Evolutionary conservation across 306 rosid species (phyloP), one percentile per base, ranked within the genome.

Genomic region (Dalbergia cultrata): DNA sequence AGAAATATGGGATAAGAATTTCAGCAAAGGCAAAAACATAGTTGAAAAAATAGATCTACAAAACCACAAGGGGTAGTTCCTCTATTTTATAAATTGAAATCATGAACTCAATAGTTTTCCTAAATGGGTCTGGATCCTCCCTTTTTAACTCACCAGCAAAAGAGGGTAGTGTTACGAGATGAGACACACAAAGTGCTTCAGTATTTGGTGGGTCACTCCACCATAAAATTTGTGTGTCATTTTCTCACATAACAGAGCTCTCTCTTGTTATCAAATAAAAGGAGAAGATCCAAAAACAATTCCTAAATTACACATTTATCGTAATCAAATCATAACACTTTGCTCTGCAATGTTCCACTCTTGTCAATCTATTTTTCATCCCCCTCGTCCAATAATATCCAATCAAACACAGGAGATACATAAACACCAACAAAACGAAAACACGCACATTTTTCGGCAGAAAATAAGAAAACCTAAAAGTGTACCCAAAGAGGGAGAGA

Each of bases 1-100:
- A 72, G 3, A 73, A 34, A 69, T 39, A 70, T 0, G 43, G 9
- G 16, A 54, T 33, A 41, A 70, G 8, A 70, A 7, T 66, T 45
- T 74, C 67, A 47, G 49, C 35, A 31, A 59, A 59, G 45, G 56
- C 71, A 65, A 54, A 72, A 63, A 21, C 3, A 61, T 34, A 81
- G 13, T 33, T 4, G 41, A 75, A 11, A 68, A 59, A 26, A 44
- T 22, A 18, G 37, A 34, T 16, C 56, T 33, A 57, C 74, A 73
- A 65, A 73, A 58, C 62, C 11, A n/a, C 22, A 45, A 75, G 65
- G 45, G 49, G 53, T 61, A 26, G 31, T 69, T 76, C 70, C 70
- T 57, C 41, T 16, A 11, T 37, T 5, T 19, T 5, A 45, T 45
- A 57, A 74, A 81, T 17, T 33, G 19, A 68, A 75, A 49, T 67